phyloP scores from a whole-genome alignment of 805 yeast genomes.

The Yueomyces sp. region DNA sequence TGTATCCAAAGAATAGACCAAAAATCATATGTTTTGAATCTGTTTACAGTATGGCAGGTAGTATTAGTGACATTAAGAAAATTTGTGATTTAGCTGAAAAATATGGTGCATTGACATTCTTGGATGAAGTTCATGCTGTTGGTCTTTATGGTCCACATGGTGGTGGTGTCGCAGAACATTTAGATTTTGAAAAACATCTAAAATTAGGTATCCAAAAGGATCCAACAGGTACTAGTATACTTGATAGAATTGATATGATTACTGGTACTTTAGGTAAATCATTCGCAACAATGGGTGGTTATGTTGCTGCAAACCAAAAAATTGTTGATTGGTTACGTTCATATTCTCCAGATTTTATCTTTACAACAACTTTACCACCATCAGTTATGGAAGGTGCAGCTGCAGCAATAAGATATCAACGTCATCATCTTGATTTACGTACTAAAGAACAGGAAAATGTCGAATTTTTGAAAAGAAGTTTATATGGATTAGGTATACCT shows the following conservation, averaged over 20 bases:
- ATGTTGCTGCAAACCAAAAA: slow-evolving; percentile 75
- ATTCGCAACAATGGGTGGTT: slow-evolving; percentile 95
- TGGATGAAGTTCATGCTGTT: slow-evolving; percentile 98
- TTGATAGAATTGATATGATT: slow-evolving; percentile 88
- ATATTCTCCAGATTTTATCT: slow-evolving; percentile 93
- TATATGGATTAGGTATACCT: slow-evolving; percentile 69
- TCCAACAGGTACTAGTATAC: slow-evolving; percentile 26
- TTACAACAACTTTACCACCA: slow-evolving; percentile 96
- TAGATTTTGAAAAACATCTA: slow-evolving; percentile 76
- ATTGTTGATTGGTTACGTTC: slow-evolving; percentile 94
- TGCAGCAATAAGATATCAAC: slow-evolving; percentile 75
- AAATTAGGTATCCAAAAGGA: slow-evolving; percentile 42
- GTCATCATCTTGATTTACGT: slow-evolving; percentile 65
- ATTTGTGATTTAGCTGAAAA: slow-evolving; percentile 95
- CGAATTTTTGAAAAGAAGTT: slow-evolving; percentile 64
- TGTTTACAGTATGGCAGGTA: slow-evolving; percentile 97
- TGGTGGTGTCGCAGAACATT: slow-evolving; percentile 98
- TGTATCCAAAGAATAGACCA: slow-evolving; percentile 78
- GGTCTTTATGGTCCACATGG: slow-evolving; percentile 99
- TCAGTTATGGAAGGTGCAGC: slow-evolving; percentile 92
- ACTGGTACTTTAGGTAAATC: slow-evolving; percentile 98
- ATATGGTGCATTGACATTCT: slow-evolving; percentile 91
- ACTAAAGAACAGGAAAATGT: slow-evolving; percentile 76
- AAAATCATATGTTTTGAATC: slow-evolving; percentile 94
- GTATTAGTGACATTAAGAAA: slow-evolving; percentile 83